These are phyloP conservation scores for Talaromyces proteolyticus DNA, from an alignment of 495 filamentous ascomycete species.

Conservation along the genomic window DNA sequence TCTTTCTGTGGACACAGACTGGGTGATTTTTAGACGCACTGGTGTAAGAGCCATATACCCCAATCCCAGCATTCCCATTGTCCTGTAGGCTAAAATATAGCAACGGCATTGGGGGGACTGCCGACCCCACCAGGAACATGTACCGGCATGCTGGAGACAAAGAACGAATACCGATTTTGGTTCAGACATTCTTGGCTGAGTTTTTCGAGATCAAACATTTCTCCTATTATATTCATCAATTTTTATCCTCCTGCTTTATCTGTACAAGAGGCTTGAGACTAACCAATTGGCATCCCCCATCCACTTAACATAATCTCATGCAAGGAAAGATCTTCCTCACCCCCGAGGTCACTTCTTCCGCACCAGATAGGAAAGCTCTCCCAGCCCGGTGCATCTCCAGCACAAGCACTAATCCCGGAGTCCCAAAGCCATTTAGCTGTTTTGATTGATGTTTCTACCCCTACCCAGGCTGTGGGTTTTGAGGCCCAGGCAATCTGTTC, in stretches of 20 bases:
- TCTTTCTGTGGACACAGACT: too few species aligned
- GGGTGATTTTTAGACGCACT: too few species aligned
- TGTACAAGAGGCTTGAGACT: too few species aligned
- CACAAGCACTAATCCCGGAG: conserved; percentile 5
- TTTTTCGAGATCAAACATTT: conserved; percentile 52
- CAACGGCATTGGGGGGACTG: background rate
- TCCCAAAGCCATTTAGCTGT: conserved; percentile 8
- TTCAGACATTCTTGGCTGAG: conserved; percentile 37
- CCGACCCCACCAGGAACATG: conserved; percentile 2
- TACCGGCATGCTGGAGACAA: conserved; percentile 49
- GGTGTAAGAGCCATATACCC: too few species aligned
- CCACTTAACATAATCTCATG: conserved; percentile 49
- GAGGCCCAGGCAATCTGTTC: too few species aligned
- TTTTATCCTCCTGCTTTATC: too few species aligned
- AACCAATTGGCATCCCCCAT: conserved; percentile 52
- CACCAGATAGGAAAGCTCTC: conserved; percentile 38
- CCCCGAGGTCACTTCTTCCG: too few species aligned
- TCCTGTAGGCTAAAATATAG: background rate
- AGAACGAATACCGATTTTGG: conserved; percentile 41
- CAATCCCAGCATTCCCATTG: too few species aligned
- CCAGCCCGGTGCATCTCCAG: conserved; percentile 24
- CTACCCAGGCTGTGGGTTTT: too few species aligned
- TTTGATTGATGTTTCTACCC: background rate
- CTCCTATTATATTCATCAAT: too few species aligned
- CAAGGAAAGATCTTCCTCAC: conserved; percentile 22